Evolutionary conservation across 352 stramenopile species (phyloP).

Genomic region (Globisporangium uncinulatum): DNA sequence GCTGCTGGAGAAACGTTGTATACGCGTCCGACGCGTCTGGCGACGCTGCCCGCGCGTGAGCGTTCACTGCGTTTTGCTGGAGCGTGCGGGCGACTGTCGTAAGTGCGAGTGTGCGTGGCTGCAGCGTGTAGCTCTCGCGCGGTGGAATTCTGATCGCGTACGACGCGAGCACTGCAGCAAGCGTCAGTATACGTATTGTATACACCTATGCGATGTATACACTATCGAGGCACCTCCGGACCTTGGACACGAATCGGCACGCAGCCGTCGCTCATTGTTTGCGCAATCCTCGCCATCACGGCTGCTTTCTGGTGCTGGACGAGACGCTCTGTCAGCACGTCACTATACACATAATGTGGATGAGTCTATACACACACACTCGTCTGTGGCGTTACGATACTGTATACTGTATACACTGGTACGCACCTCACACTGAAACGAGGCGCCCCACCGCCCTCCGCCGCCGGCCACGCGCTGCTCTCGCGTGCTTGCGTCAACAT

Average conservation of each 20-base stretch:
- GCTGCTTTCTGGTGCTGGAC: constrained; percentile 15
- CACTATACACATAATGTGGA: constrained; percentile 8
- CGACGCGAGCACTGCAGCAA: constrained; percentile 21
- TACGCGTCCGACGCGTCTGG: constrained; percentile 18
- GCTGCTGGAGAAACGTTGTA: constrained; percentile 16
- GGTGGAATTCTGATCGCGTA: constrained; percentile 19
- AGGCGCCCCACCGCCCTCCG: too few species aligned
- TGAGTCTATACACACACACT: background rate
- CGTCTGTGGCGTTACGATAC: background rate
- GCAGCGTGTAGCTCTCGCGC: constrained; percentile 32
- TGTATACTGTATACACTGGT: background rate
- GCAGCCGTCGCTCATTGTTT: constrained; percentile 21
- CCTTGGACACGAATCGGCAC: constrained; percentile 33
- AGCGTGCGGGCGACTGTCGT: constrained; percentile 28
- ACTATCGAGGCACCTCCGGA: background rate
- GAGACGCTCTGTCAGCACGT: constrained; percentile 20
- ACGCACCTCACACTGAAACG: constrained; percentile 3
- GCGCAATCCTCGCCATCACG: constrained; percentile 26
- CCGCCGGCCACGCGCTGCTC: background rate
- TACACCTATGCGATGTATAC: background rate
- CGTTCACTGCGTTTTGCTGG: constrained; percentile 35
- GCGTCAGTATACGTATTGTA: background rate
- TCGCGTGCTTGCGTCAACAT: constrained; percentile 21
- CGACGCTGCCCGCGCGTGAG: constrained; percentile 4
- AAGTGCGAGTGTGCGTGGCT: constrained; percentile 31